Percentiles rank a stretch among this genome's conserved stretches.
Conservation (phyloP, 164 flowering plant genomes). For the Paratinospora sagittata region DNA sequence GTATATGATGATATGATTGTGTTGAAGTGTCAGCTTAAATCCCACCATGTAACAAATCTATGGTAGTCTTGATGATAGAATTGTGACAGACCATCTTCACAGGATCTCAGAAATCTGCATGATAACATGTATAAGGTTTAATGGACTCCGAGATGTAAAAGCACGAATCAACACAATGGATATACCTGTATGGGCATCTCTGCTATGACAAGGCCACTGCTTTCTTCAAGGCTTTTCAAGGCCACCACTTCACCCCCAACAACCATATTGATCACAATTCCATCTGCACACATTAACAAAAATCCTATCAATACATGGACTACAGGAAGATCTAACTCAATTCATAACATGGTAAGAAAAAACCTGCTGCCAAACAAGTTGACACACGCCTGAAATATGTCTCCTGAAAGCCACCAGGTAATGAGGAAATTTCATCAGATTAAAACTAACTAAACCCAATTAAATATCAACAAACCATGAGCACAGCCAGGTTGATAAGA, state of each 20-base stretch:
- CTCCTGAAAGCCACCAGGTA: constrained; percentile 50
- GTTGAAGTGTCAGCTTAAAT: too few relatives aligned
- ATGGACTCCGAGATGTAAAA: background rate
- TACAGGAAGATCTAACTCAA: background rate
- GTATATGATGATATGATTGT: background rate
- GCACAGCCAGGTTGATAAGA: background rate
- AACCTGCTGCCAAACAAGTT: constrained; percentile 90
- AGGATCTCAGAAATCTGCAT: constrained; percentile 77
- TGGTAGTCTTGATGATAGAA: background rate
- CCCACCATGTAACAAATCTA: background rate
- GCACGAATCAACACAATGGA: constrained; percentile 9
- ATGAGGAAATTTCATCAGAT: background rate
- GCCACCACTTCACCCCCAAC: constrained; percentile 96
- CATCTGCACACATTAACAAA: constrained; percentile 54
- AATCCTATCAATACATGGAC: constrained; percentile 5
- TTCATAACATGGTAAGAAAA: constrained; percentile 5
- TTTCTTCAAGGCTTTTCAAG: constrained; percentile 77
- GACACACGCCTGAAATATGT: constrained; percentile 73
- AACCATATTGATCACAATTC: constrained; percentile 92
- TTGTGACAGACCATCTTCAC: constrained; percentile 25
- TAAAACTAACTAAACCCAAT: background rate
- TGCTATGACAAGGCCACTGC: constrained; percentile 57
- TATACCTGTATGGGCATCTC: constrained; percentile 92
- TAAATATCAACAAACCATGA: too few relatives aligned
- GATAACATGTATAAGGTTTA: background rate